Evolutionary conservation across 768 basidiomycete species (phyloP).

Genomic region (Phaffia tasmanica): DNA sequence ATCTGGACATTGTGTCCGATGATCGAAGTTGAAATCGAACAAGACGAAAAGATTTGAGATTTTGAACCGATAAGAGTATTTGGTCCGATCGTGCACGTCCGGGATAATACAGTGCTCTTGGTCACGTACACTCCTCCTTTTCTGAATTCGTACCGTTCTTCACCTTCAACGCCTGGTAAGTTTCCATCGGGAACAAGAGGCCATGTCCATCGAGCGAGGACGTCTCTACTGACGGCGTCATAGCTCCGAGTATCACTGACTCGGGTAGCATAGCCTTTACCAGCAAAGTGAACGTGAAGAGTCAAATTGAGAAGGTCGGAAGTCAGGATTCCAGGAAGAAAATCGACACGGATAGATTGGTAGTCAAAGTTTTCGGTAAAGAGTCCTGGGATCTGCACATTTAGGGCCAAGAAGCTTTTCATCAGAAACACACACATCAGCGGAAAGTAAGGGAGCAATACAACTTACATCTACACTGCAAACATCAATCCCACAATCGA

Average conservation of each 20-base stretch:
- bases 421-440: not conserved
- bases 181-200: slow-evolving; percentile 92
- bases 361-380: slow-evolving; percentile 99
- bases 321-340: slow-evolving; percentile 85
- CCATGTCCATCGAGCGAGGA: slow-evolving; percentile 86
- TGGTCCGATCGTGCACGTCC: slow-evolving; percentile 69
- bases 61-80: slow-evolving; percentile 77
- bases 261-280: slow-evolving; percentile 77
- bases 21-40: slow-evolving; percentile 58
- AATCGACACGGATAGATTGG: slow-evolving; percentile 77
- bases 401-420: no score
- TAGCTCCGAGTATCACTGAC: slow-evolving; percentile 88
- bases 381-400: slow-evolving; percentile 68
- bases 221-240: slow-evolving; percentile 84
- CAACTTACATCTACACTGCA: slow-evolving; percentile 78
- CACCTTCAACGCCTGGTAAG: slow-evolving; percentile 48
- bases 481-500: slow-evolving; percentile 80
- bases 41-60: slow-evolving; percentile 56
- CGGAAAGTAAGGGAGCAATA: not conserved
- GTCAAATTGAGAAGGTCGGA: slow-evolving; percentile 91
- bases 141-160: slow-evolving; percentile 67
- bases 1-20: slow-evolving; percentile 66
- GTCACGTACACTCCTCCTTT: slow-evolving; percentile 83
- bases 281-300: slow-evolving; percentile 75
- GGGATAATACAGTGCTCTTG: slow-evolving; percentile 62